These are phyloP conservation scores for Capillidium heterosporum DNA, from an alignment of 371 early-diverging fungal species.

Conservation along the genomic window DNA sequence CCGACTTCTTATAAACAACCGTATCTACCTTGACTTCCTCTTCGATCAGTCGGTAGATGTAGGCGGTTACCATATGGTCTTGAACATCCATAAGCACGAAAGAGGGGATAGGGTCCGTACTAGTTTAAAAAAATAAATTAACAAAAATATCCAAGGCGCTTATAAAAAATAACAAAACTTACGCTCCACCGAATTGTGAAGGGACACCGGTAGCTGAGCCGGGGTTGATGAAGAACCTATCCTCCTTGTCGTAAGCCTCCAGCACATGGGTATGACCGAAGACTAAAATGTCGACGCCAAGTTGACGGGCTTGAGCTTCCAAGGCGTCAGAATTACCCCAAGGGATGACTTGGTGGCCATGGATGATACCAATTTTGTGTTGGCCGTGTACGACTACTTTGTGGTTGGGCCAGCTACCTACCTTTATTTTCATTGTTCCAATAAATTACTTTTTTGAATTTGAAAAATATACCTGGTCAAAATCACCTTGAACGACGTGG, in stretches of 20 bases:
- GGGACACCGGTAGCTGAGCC: slow-evolving; percentile 87
- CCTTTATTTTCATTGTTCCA: slow-evolving; percentile 13
- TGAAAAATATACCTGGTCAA: slow-evolving; percentile 38
- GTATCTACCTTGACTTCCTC: slow-evolving; percentile 86
- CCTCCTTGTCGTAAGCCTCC: slow-evolving; percentile 77
- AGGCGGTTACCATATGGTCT: slow-evolving; percentile 49
- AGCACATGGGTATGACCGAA: slow-evolving; percentile 77
- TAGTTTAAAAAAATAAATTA: slow-evolving; percentile 2
- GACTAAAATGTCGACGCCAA: slow-evolving; percentile 81
- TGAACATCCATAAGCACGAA: slow-evolving; percentile 92
- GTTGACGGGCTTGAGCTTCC: slow-evolving; percentile 56
- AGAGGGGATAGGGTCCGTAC: slow-evolving; percentile 50
- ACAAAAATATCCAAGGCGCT: too few relatives aligned
- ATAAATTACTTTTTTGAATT: not conserved
- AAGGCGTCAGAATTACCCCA: slow-evolving; percentile 71
- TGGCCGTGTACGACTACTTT: slow-evolving; percentile 56
- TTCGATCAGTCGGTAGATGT: slow-evolving; percentile 80
- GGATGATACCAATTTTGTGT: slow-evolving; percentile 63
- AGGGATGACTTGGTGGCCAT: slow-evolving; percentile 81
- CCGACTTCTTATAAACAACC: slow-evolving; percentile 52
- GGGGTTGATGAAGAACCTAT: slow-evolving; percentile 81
- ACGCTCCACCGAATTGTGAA: slow-evolving; percentile 9
- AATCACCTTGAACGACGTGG: slow-evolving; percentile 65
- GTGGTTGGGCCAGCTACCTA: slow-evolving; percentile 33
- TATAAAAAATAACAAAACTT: slow-evolving; percentile 1